Percentiles rank a stretch among this genome's conserved stretches.
These are phyloP conservation scores for Stentor coeruleus DNA, from an alignment of 73 alveolate genomes.

Conservation along the genomic window DNA sequence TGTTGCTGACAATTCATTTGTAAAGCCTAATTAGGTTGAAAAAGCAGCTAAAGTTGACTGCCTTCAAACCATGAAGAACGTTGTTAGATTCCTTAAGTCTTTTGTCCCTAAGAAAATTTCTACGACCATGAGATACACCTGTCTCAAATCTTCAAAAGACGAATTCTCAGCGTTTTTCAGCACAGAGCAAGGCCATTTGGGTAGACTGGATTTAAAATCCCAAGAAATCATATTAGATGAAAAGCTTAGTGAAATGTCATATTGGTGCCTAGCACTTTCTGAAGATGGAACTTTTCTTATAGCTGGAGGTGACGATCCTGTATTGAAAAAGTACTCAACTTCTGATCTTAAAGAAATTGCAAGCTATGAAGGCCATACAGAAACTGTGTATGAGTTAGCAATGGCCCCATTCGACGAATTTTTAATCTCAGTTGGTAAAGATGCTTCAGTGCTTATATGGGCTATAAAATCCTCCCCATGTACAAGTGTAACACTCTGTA, in stretches of 20 bases:
- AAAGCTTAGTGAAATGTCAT: not conserved
- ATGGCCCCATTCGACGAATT: not conserved
- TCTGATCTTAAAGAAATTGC: not conserved
- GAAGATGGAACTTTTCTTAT: not conserved
- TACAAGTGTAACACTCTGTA: not conserved
- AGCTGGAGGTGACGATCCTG: not conserved
- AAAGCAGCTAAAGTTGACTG: too few species aligned
- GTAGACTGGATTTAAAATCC: not conserved
- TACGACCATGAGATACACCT: not conserved
- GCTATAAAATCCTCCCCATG: not conserved
- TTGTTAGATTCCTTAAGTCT: not conserved
- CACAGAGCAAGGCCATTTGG: not conserved
- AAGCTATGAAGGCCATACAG: not conserved
- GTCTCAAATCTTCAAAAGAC: not conserved
- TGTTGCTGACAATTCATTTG: too few species aligned
- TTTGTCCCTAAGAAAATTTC: not conserved
- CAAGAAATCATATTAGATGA: not conserved
- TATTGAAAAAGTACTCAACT: not conserved
- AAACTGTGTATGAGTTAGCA: not conserved
- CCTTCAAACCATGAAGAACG: too few species aligned
- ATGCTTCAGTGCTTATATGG: not conserved
- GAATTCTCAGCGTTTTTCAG: not conserved
- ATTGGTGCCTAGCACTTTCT: not conserved
- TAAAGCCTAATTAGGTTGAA: too few species aligned
- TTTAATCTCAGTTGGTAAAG: not conserved